Evolutionary conservation across 495 filamentous ascomycete species (phyloP).

Genomic region (Penicillium roqueforti): DNA sequence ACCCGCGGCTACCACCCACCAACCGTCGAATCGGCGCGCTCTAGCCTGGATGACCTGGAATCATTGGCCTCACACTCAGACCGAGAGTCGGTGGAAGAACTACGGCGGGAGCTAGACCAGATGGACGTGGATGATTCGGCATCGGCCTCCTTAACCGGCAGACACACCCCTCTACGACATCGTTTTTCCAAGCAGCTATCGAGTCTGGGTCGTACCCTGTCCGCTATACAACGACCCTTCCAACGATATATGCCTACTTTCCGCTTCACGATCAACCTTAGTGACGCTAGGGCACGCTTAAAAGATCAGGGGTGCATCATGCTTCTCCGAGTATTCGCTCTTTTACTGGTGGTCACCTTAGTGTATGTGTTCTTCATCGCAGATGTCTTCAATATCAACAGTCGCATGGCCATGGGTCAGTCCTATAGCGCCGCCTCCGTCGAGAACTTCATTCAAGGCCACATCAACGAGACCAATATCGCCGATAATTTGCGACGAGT

Average conservation of each 20-base stretch:
- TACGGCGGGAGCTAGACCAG: conserved; percentile 80
- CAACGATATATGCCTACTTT: conserved; percentile 46
- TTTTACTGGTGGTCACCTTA: conserved; percentile 67
- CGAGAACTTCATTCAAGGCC: conserved; percentile 66
- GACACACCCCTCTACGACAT: conserved; percentile 37
- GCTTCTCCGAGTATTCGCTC: conserved; percentile 64
- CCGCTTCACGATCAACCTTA: conserved; percentile 33
- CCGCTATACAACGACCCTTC: conserved; percentile 52
- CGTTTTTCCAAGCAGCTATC: conserved; percentile 55
- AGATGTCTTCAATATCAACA: conserved; percentile 62
- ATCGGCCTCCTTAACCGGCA: conserved; percentile 34
- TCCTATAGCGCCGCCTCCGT: conserved; percentile 54
- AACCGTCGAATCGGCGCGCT: conserved; percentile 66
- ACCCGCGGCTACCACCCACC: conserved; percentile 63
- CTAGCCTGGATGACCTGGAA: conserved; percentile 55
- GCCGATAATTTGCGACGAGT: conserved; percentile 65
- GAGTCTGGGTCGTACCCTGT: conserved; percentile 50
- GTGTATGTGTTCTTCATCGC: conserved; percentile 82
- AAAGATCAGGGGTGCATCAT: conserved; percentile 51
- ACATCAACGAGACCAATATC: conserved; percentile 65
- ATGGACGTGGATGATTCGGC: conserved; percentile 80
- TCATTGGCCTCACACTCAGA: conserved; percentile 40
- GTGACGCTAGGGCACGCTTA: conserved; percentile 26
- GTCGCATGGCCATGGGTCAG: conserved; percentile 39
- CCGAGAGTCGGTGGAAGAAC: conserved; percentile 51